Evolutionary conservation across 192 early-diverging fungal species (phyloP), one percentile per base, ranked within the genome.

Genomic region (Mycoemilia scoparia): DNA sequence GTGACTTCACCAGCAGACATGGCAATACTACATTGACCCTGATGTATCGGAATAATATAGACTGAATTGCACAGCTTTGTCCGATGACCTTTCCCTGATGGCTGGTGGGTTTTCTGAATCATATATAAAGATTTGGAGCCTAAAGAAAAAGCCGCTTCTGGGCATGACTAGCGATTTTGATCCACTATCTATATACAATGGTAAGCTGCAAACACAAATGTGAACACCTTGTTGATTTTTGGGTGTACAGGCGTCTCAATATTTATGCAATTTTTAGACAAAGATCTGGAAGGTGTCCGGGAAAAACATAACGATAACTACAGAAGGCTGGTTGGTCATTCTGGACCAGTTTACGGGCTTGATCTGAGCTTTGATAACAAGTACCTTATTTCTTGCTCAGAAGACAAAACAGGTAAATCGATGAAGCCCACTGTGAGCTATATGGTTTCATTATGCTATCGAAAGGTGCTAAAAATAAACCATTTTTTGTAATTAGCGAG

Each of bases 41-140:
- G 26, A n/a, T n/a, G n/a, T n/a, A n/a, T n/a, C n/a, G n/a, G n/a
- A n/a, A n/a, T n/a, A n/a, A n/a, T n/a, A n/a, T n/a, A n/a, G n/a
- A n/a, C 52, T 96, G 40, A 96, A 80, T 39, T 93, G 87, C 46
- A 39, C 88, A n/a, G 47, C 69, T 1, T 57, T 87, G 0, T 77
- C 87, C 0, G 64, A 82, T n/a, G 87, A 95, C 45, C 56, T 78
- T 20, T 68, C 73, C 17, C 49, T 87, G 29, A 54, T 93, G 31
- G 83, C 79, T 2, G 85, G 75, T 16, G 95, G 88, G n/a, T 88
- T 92, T 37, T 71, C 83, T 24, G 91, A 99, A 40, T 96, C 91
- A 3, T 81, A 81, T 50, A 60, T 99, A 27, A 78, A 82, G 32
- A 56, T 99, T 24, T 96, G 90, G 90, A 85, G 79, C 55, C 51